Base-by-base conservation (phyloP, 2,329 filamentous ascomycete genomes). In the Penicillium sp. region DNA sequence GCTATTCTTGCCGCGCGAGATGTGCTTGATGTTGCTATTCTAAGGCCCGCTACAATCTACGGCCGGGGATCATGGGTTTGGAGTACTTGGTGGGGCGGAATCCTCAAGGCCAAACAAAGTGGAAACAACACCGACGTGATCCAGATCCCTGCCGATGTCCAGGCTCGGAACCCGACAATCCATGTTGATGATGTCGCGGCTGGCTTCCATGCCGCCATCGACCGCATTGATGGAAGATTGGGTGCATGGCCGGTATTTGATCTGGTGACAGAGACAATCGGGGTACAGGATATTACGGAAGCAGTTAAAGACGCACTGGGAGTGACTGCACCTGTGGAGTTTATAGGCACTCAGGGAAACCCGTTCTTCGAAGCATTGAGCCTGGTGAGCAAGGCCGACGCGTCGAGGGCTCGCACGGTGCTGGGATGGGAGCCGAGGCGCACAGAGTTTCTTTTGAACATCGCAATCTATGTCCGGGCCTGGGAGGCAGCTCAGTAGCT, bases 171-270 rank as follows among this genome's bases (percentile, higher is more conserved):
- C n/a, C 15, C n/a, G 9, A 45, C 23, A 5, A 23, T 45, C 11
- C 52, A 63, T 3, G 73, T 80, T 11, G 76, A 79, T 54, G 78
- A 80, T 65, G 69, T 71, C 2, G 78, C 73, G 0, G 59, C 69
- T n/a, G 78, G 69, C 0, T 69, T 76, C 15, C 68, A 72, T 54
- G 66, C 65, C 2, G 73, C 73, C 1, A 66, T 79, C 53, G 76
- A 79, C 21, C 72, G 74, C 58, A 64, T 76, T n/a, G 19, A 71
- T 57, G 66, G 74, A 44, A 48, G 63, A 35, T 47, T 68, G 3
- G 70, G 71, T 11, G 64, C 71, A 8, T 77, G 75, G 64, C 77
- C 78, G 1, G 63, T 80, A 3, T 80, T 80, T 67, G 73, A 78
- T 63, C 64, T 80, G 9, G 65, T 75, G 13, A 70, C 71, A 0